Conservation (phyloP, 345 rosid species). For the Lumnitzera littorea region DNA sequence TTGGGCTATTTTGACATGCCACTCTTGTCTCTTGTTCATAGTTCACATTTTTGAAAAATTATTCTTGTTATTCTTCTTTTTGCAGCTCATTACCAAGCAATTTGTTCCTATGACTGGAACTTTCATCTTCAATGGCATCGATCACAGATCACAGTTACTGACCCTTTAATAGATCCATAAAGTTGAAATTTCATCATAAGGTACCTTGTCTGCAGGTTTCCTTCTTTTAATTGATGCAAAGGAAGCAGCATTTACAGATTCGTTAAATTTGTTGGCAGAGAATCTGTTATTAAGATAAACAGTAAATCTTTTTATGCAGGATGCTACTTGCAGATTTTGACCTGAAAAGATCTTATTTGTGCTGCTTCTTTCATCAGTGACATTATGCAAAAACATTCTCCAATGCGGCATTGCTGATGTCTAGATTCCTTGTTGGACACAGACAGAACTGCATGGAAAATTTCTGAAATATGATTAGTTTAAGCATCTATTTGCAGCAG, state of each 20-base stretch:
- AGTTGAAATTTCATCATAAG: background rate
- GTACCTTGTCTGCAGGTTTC: background rate
- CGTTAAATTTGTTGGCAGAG: slow-evolving; percentile 15
- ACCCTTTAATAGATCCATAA: slow-evolving; percentile 25
- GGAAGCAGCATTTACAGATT: too few species aligned
- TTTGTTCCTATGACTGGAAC: slow-evolving; percentile 89
- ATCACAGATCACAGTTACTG: slow-evolving; percentile 84
- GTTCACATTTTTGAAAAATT: too few species aligned
- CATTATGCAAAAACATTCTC: too few species aligned
- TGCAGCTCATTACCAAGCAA: slow-evolving; percentile 85
- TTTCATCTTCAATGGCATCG: slow-evolving; percentile 86
- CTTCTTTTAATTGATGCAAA: background rate
- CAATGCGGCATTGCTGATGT: too few species aligned
- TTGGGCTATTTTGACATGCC: too few species aligned
- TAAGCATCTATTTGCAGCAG: too few species aligned
- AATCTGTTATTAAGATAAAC: background rate
- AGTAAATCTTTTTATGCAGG: background rate
- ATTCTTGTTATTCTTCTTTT: background rate
- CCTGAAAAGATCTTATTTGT: too few species aligned
- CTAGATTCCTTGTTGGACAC: too few species aligned
- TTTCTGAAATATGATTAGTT: too few species aligned
- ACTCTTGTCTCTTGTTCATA: too few species aligned
- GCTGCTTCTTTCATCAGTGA: too few species aligned
- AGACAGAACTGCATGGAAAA: too few species aligned
- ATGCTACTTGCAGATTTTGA: background rate